A percentile compares a stretch with the other conserved stretches of the same genome.
Evolutionary conservation across 1,284 basidiomycete species (phyloP).

Genomic region (Heterobasidion parviporum): DNA sequence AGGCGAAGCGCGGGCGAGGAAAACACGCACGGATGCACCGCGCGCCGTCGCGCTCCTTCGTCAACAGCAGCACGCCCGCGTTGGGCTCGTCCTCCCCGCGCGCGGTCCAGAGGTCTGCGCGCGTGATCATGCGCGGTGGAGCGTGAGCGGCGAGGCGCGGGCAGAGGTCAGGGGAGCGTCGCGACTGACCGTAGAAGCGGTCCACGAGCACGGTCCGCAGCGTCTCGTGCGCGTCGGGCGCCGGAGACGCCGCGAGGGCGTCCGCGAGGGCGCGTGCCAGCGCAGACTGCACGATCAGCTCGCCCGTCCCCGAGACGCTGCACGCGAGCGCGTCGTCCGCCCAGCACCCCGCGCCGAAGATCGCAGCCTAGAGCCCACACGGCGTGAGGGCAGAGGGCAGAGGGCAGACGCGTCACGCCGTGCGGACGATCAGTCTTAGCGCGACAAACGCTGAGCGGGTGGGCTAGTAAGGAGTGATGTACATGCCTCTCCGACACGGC

Average conservation of each 20-base stretch:
- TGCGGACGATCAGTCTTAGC: too few species aligned
- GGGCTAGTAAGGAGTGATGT: slow-evolving; percentile 10
- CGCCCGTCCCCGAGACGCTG: slow-evolving; percentile 59
- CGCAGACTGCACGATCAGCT: slow-evolving; percentile 28
- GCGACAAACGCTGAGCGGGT: not conserved
- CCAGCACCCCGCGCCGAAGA: slow-evolving; percentile 68
- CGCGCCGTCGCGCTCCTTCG: slow-evolving; percentile 29
- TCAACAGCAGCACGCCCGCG: slow-evolving; percentile 38
- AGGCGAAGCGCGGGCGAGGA: not conserved
- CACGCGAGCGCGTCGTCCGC: slow-evolving; percentile 40
- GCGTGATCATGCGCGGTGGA: too few species aligned
- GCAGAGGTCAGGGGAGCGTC: not conserved
- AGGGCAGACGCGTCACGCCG: too few species aligned
- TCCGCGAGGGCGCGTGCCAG: slow-evolving; percentile 27
- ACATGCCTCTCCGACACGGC: slow-evolving; percentile 59
- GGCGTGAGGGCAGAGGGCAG: too few species aligned
- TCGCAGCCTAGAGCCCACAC: slow-evolving; percentile 36
- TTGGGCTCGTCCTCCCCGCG: slow-evolving; percentile 21
- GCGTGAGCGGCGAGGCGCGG: too few species aligned
- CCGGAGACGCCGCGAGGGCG: slow-evolving; percentile 15
- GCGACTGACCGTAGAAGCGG: slow-evolving; percentile 10
- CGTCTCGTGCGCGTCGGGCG: slow-evolving; percentile 21
- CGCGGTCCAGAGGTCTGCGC: slow-evolving; percentile 14
- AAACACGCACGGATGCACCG: not conserved
- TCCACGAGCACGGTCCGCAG: slow-evolving; percentile 19